Percentiles rank a stretch among this genome's conserved stretches.
phyloP scores from a whole-genome alignment of 2,329 filamentous ascomycete genomes.

The Chrysoporthe deuterocubensis region DNA sequence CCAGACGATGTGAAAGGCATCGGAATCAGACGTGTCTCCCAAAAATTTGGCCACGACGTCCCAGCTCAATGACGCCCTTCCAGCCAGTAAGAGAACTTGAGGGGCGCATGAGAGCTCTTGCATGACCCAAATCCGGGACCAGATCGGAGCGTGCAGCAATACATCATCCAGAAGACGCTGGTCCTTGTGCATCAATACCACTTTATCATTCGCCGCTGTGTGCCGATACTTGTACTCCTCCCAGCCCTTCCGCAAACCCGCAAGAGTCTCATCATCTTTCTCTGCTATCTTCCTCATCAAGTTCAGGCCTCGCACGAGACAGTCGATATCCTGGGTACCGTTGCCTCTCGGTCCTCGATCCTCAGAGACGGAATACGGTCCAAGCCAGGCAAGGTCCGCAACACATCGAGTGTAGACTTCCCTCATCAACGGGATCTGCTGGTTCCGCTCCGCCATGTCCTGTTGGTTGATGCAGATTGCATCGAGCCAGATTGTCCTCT shows the following conservation, averaged over 20 bases:
- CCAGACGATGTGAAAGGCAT: constrained; percentile 23
- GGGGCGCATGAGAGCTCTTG: constrained; percentile 29
- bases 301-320: not conserved
- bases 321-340: not conserved
- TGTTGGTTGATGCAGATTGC: constrained; percentile 30
- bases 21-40: constrained; percentile 17
- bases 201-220: not conserved
- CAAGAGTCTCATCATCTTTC: constrained; percentile 11
- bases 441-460: constrained; percentile 26
- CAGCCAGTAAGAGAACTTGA: constrained; percentile 17
- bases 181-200: not conserved
- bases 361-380: not conserved
- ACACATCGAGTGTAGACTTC: constrained; percentile 36
- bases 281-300: constrained; percentile 11
- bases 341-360: not conserved
- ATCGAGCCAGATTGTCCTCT: constrained; percentile 28
- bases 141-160: constrained; percentile 1
- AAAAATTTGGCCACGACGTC: constrained; percentile 23
- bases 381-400: constrained; percentile 22
- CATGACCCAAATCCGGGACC: constrained; percentile 29
- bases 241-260: not conserved
- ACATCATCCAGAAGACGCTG: not conserved
- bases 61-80: constrained; percentile 24
- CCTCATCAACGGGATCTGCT: constrained; percentile 36
- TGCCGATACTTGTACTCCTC: not conserved